These are phyloP conservation scores for Rhodotorula sp. DNA, from an alignment of 1,284 basidiomycete genomes.

Conservation along the genomic window DNA sequence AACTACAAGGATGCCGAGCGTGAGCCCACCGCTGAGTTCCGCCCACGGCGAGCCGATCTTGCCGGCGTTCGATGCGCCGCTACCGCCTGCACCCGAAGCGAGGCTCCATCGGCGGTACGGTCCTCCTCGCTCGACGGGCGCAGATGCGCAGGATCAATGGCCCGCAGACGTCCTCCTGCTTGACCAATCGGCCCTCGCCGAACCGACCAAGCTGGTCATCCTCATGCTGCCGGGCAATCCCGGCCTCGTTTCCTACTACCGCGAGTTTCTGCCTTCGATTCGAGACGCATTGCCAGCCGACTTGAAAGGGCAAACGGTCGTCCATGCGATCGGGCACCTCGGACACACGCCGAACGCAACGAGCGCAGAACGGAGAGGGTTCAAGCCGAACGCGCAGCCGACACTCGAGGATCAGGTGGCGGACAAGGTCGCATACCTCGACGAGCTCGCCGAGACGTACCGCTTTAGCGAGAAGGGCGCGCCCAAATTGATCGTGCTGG, in stretches of 20 bases:
- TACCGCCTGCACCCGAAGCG: conserved; percentile 8
- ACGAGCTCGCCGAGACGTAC: conserved; percentile 15
- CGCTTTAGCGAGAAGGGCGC: not conserved
- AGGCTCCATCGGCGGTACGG: conserved; percentile 1
- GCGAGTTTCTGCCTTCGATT: conserved; percentile 17
- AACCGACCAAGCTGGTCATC: conserved; percentile 19
- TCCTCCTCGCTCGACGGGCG: not conserved
- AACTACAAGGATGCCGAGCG: not conserved
- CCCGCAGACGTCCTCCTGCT: conserved; percentile 4
- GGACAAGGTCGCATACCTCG: conserved; percentile 35
- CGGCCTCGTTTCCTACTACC: conserved; percentile 33
- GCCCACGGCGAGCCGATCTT: not conserved
- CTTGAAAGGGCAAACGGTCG: conserved; percentile 6
- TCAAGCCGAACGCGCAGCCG: conserved; percentile 8
- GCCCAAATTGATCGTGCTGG: conserved; percentile 30
- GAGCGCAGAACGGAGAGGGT: conserved; percentile 4
- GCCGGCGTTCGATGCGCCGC: conserved; percentile 12
- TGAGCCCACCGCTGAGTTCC: not conserved
- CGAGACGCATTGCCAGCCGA: conserved; percentile 10
- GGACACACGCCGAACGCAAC: conserved; percentile 20
- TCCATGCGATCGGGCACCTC: conserved; percentile 35
- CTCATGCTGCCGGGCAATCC: conserved; percentile 39
- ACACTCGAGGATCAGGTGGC: conserved; percentile 36
- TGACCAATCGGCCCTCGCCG: not conserved
- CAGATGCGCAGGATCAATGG: too few species aligned